Evolutionary conservation across 345 rosid species (phyloP).

Genomic region (Rubroshorea leprosula): DNA sequence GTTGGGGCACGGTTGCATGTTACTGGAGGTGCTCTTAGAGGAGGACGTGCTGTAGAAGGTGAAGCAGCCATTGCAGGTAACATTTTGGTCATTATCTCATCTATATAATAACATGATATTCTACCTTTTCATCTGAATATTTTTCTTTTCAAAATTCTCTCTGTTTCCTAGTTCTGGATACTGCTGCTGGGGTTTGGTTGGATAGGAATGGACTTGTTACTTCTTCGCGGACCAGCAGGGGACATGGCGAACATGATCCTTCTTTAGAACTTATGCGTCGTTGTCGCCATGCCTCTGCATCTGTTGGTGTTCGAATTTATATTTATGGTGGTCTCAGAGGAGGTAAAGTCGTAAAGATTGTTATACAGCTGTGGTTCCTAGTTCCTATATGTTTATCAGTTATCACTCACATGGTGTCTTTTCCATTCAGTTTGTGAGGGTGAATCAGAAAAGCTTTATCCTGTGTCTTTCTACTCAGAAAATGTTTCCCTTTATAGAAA

Average conservation of each 20-base stretch:
- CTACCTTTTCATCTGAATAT: background rate
- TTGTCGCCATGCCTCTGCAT: conserved; percentile 95
- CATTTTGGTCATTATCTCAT: conserved; percentile 9
- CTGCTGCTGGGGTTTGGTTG: conserved; percentile 98
- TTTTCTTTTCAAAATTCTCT: conserved; percentile 6
- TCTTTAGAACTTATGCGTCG: conserved; percentile 88
- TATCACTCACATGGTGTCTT: background rate
- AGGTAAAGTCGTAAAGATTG: conserved; percentile 38
- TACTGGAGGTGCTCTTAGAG: conserved; percentile 83
- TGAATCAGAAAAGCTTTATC: background rate
- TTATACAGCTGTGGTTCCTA: background rate
- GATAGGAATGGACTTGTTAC: conserved; percentile 91
- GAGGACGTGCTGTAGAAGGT: conserved; percentile 82
- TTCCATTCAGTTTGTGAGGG: background rate
- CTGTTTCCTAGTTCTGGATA: conserved; percentile 69
- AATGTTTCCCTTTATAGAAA: too few relatives aligned
- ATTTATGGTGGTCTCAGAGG: conserved; percentile 93
- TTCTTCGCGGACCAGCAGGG: conserved; percentile 58
- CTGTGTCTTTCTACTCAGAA: background rate
- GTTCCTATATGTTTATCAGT: background rate
- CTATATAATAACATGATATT: background rate
- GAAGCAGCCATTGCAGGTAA: conserved; percentile 93
- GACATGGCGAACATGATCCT: conserved; percentile 62
- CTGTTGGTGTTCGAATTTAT: conserved; percentile 85
- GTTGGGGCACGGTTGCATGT: conserved; percentile 97